phyloP scores from a whole-genome alignment of 2,329 filamentous ascomycete genomes.

The Chrysoporthe cubensis region DNA sequence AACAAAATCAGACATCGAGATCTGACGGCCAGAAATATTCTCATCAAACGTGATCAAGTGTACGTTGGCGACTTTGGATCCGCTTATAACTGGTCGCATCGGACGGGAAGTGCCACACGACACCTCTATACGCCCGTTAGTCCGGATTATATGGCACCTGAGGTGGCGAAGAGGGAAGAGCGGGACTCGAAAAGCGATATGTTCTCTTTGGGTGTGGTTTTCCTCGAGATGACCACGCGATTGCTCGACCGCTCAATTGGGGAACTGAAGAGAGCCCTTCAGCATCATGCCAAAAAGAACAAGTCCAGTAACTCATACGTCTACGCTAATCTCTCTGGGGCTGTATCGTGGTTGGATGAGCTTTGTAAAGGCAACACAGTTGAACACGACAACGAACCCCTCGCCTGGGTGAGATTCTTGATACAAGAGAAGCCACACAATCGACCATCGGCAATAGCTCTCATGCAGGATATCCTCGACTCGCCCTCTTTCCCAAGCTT shows the following conservation, averaged over 20 bases:
- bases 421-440: constrained; percentile 23
- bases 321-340: constrained; percentile 26
- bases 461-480: constrained; percentile 30
- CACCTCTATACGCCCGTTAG: constrained; percentile 27
- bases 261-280: constrained; percentile 22
- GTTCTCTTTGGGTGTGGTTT: constrained; percentile 30
- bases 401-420: constrained; percentile 27
- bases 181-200: constrained; percentile 29
- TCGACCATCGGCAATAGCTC: constrained; percentile 20
- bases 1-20: constrained; percentile 29
- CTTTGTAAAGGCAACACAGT: constrained; percentile 12
- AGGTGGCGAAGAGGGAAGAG: constrained; percentile 27
- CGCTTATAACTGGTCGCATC: constrained; percentile 27
- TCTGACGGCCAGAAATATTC: constrained; percentile 28
- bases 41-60: constrained; percentile 24
- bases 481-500: constrained; percentile 30
- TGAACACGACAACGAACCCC: constrained; percentile 29
- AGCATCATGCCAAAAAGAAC: constrained; percentile 13
- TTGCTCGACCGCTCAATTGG: constrained; percentile 22
- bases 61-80: constrained; percentile 31
- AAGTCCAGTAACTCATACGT: constrained; percentile 20
- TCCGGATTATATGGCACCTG: constrained; percentile 30
- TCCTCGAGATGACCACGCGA: constrained; percentile 31
- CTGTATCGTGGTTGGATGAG: constrained; percentile 24
- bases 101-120: constrained; percentile 25